A percentile compares a stretch with the other conserved stretches of the same genome.
These are phyloP conservation scores for Astrothelium subdiscretum DNA, from an alignment of 495 filamentous ascomycete species.

Conservation along the genomic window DNA sequence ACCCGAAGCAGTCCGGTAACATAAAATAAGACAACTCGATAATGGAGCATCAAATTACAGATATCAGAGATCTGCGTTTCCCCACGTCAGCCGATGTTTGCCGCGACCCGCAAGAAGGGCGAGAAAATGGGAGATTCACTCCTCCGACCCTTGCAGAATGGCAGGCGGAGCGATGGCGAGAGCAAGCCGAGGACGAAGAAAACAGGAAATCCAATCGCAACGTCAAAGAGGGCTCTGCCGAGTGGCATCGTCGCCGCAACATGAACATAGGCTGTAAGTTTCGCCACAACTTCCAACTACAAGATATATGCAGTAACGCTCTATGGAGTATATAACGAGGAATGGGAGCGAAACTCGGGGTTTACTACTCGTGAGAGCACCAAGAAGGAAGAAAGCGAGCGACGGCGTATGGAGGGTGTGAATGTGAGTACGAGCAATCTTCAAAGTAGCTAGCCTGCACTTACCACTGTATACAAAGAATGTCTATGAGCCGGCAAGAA, in stretches of 20 bases:
- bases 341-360: neutral
- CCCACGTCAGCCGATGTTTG: too few relatives aligned
- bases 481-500: too few relatives aligned
- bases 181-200: neutral
- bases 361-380: neutral
- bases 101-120: too few relatives aligned
- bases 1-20: too few relatives aligned
- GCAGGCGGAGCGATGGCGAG: too few relatives aligned
- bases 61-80: too few relatives aligned
- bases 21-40: too few relatives aligned
- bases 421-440: neutral
- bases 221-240: neutral
- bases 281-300: neutral
- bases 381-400: neutral
- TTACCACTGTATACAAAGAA: neutral
- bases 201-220: neutral
- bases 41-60: too few relatives aligned
- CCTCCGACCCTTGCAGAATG: too few relatives aligned
- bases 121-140: too few relatives aligned
- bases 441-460: neutral
- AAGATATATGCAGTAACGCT: neutral
- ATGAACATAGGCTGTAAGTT: neutral
- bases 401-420: neutral
- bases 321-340: neutral
- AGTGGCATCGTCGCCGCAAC: neutral